Evolutionary conservation across 2,329 filamentous ascomycete species (phyloP), one percentile per base, ranked within the genome.

Genomic region (Sodiomyces alkalinus): DNA sequence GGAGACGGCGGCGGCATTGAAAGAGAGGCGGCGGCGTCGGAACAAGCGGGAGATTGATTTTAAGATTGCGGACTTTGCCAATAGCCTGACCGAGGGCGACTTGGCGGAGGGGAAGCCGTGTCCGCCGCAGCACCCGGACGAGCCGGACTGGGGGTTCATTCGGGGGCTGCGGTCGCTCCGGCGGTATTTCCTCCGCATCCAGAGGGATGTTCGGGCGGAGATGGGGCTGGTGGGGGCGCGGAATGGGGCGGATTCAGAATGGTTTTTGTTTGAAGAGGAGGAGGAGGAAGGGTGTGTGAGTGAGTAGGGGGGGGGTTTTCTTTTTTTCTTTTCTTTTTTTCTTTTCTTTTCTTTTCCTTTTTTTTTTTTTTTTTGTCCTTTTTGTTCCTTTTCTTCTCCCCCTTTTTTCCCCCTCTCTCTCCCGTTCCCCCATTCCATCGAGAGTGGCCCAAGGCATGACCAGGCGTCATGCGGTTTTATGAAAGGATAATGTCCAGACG

Each of bases 21-120:
- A 46, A 21, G 47, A 28, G 48, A 65, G 49, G 45, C 57, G 38
- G 47, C 58, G 37, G 41, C 58, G 52, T 44, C 64, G 47, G 45
- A 68, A 60, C 35, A 60, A 59, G 34, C 58, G 61, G 26, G 66
- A 75, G 39, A 86, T 92, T 46, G 81, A 93, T 50, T 75, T 98
- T 56, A 94, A 94, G 54, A 92, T 98, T 50, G 87, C 93, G 32
- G 90, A 98, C 52, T 98, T 98, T 57, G 90, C 90, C 38, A 98
- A 98, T 49, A 94, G 87, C 45, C 76, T 96, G 19, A 96, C 86
- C 2, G 80, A 82, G 4, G 79, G 90, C 39, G 85, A 93, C 43
- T 54, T 74, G 8, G 62, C 71, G 33, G 53, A 57, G 28, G 62
- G 65, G 36, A 65, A 64, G 42, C 58, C 66, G 4, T 94, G 87